These are phyloP conservation scores for Lasiosphaeria hispida DNA, from an alignment of 495 filamentous ascomycete genomes.

Conservation along the genomic window DNA sequence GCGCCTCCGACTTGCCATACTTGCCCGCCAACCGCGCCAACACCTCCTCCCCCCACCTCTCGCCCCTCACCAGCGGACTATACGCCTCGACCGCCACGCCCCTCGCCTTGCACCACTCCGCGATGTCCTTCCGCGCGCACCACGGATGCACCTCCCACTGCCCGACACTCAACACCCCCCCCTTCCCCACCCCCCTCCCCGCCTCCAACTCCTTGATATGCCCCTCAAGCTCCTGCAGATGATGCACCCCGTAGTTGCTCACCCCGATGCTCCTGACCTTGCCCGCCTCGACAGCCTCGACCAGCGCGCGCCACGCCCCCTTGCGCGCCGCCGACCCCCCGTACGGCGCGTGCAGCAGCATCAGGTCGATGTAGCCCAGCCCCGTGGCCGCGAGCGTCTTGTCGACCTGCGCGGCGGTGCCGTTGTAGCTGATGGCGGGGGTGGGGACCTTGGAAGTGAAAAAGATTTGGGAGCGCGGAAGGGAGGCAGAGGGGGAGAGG, in stretches of 20 bases:
- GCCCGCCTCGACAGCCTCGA: conserved; percentile 60
- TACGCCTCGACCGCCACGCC: conserved; percentile 78
- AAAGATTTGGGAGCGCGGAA: conserved; percentile 65
- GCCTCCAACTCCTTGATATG: conserved; percentile 67
- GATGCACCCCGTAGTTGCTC: conserved; percentile 66
- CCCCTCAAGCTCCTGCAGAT: conserved; percentile 69
- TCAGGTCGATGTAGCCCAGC: conserved; percentile 62
- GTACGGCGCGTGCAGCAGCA: conserved; percentile 61
- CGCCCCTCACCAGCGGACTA: conserved; percentile 68
- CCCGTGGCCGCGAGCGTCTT: conserved; percentile 51
- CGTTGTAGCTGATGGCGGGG: conserved; percentile 41
- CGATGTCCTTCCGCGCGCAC: conserved; percentile 73
- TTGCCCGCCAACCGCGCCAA: conserved; percentile 62
- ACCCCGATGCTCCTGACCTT: conserved; percentile 65
- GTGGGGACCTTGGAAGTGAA: conserved; percentile 70
- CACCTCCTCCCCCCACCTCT: conserved; percentile 62
- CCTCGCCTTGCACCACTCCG: conserved; percentile 67
- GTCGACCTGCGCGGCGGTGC: conserved; percentile 49
- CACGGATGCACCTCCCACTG: conserved; percentile 93
- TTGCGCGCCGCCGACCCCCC: conserved; percentile 56
- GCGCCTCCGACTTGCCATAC: conserved; percentile 69
- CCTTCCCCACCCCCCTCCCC: conserved; percentile 60
- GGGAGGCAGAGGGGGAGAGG: conserved; percentile 38
- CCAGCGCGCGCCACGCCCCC: conserved; percentile 61
- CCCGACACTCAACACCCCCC: conserved; percentile 74